Evolutionary conservation across 805 yeast species (phyloP), one percentile per base, ranked within the genome.

Genomic region (Kluyveromyces dobzhanskii): DNA sequence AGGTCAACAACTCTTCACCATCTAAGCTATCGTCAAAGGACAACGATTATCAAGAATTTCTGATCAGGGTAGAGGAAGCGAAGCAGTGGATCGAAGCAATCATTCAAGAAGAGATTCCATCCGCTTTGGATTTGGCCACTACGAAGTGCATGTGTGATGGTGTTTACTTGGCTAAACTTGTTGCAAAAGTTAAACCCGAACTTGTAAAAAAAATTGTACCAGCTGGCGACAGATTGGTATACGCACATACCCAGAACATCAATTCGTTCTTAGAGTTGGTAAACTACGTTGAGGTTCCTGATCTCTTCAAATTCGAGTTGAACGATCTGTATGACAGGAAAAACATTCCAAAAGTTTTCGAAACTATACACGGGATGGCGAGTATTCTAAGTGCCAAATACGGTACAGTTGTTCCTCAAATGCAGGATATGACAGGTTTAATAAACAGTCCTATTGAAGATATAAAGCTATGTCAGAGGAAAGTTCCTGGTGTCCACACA

Each of bases 301-400:
- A 85, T 41, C 70, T 87, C 39, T 92, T 88, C 58, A 73, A 83
- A 35, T 92, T 92, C 56, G 98, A 90, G 57, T 72, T 88, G 42
- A 87, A 95, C 3, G 98, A 92, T 60, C 68, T 92, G 27, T 92
- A 87, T 61, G 97, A 92, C 54, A 80, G 81, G 54, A 88, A 86
- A 53, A 84, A 90, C 54, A 74, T 88, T 16, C 97, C 97, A 12
- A 88, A 85, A 54, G 97, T 92, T 18, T 82, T 92, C 56, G 87
- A 86, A 61, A 88, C 97, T 49, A 62, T 92, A 27, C 96, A 90
- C 64, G 96, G 96, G 2, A 63, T 90, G 46, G 78, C 87, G 37
- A 85, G 75, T 48, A 75, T 85, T 56, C 67, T 92, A 40, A 71
- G 80, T 16, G 66, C 65, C 37, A 65, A 62, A 43, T 68, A 70